A percentile compares a stretch with the other conserved stretches of the same genome.
Evolutionary conservation across 331 rosid genomes (phyloP).

Genomic region (Cydonia oblonga): DNA sequence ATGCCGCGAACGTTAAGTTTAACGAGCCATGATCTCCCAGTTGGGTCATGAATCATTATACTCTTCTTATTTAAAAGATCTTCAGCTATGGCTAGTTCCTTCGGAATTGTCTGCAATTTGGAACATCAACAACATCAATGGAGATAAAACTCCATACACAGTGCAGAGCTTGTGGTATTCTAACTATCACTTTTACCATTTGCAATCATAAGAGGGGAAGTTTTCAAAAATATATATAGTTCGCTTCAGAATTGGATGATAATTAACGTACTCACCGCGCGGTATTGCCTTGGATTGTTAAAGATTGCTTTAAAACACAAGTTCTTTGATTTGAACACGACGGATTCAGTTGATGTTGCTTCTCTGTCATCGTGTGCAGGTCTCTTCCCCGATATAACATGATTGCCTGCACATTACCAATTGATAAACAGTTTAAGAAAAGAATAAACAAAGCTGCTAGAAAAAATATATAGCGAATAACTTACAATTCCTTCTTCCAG

Average conservation of each 20-base stretch:
- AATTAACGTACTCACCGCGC: neutral
- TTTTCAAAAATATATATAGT: neutral
- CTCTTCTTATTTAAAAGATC: neutral
- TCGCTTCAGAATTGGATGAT: neutral
- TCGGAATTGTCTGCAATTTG: neutral
- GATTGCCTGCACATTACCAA: neutral
- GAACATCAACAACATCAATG: neutral
- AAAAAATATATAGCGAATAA: no score
- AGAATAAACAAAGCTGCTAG: neutral
- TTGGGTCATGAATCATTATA: neutral
- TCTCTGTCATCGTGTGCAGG: neutral
- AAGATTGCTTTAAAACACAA: neutral
- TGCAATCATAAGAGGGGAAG: neutral
- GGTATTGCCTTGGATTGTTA: neutral
- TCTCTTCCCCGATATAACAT: neutral
- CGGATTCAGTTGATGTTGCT: neutral
- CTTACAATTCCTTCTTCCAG: neutral
- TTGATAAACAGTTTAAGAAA: neutral
- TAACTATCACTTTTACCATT: neutral
- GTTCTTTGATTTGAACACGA: neutral
- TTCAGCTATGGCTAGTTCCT: neutral
- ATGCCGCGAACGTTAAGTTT: neutral
- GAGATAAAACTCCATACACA: neutral
- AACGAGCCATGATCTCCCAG: neutral
- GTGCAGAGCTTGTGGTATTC: neutral